Base-by-base conservation (phyloP, 345 rosid genomes). In the Linum usitatissimum region DNA sequence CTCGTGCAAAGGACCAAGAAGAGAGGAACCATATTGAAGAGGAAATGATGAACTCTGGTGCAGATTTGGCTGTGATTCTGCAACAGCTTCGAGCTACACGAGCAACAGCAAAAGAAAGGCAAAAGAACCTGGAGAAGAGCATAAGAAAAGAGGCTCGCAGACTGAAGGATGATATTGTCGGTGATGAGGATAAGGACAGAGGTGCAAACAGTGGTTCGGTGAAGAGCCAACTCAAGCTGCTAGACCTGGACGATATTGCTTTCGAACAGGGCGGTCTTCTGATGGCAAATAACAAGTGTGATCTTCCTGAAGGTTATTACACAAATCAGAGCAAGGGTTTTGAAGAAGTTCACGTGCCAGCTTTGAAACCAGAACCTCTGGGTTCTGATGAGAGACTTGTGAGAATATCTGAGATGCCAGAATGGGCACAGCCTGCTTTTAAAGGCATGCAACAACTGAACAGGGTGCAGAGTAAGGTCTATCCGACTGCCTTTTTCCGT, bases 321-420 rank as follows among this genome's bases (percentile, higher is more conserved):
- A 87, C 81, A 74, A 78, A 77, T 69, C 78, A 60, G 30, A 66
- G 75, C 67, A 86, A 87, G 74, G 94, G 94, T 49, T 93, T 84
- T 68, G 99, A 93, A 60, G 99, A 93, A 81, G 84, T 93, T 77
- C 99, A 90, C 63, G 91, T 90, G 71, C 99, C 99, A 45, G 84
- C 85, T 0, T 64, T 72, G 77, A 87, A 85, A 81, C 62, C 86
- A 56, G 81, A 76, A 68, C 83, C 88, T 28, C 51, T 80, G 51
- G 85, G 77, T 65, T 31, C 77, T 6, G 69, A 78, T 58, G 97
- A 93, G 83, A 81, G 64, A 78, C 77, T 93, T 66, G 93, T 93
- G 58, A 84, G 81, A 71, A 82, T 93, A 64, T 72, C 87, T 3
- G 84, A 91, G 18, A 81, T 93, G 91, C 99, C 97, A 20, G 83